Percentiles rank a stretch among this genome's conserved stretches.
Conservation (phyloP, 1,284 basidiomycete species). For the Fomitopsis betulina region DNA sequence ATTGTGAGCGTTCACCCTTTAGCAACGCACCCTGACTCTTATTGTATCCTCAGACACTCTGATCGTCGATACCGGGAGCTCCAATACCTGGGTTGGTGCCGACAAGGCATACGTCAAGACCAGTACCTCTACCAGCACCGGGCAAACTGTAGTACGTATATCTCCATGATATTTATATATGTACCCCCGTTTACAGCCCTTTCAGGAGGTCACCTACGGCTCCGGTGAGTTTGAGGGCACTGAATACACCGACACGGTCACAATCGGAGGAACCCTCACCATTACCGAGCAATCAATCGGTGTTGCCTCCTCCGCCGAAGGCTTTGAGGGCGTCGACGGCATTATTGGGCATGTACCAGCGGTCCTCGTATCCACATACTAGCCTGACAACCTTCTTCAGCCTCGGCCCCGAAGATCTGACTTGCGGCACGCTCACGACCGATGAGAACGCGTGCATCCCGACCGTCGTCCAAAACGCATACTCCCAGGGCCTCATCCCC, state of each 20-base stretch:
- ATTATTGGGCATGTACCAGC: conserved; percentile 38
- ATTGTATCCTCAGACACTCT: conserved; percentile 13
- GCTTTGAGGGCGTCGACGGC: conserved; percentile 38
- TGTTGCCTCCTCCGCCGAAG: conserved; percentile 37
- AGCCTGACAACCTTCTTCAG: conserved; percentile 14
- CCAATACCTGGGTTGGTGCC: conserved; percentile 66
- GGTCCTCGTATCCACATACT: neutral
- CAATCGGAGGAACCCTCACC: conserved; percentile 14
- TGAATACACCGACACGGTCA: conserved; percentile 19
- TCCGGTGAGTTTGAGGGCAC: conserved; percentile 17
- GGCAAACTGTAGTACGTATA: conserved; percentile 15
- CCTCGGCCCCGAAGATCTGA: conserved; percentile 46
- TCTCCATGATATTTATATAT: neutral
- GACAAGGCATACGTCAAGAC: conserved; percentile 37
- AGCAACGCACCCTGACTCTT: neutral
- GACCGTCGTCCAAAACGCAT: conserved; percentile 43
- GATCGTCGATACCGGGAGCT: conserved; percentile 31
- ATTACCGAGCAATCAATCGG: conserved; percentile 44
- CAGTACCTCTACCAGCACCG: conserved; percentile 34
- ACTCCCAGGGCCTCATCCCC: conserved; percentile 24
- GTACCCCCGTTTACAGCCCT: neutral
- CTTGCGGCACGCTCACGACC: conserved; percentile 30
- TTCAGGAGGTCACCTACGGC: conserved; percentile 18
- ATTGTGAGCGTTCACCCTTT: conserved; percentile 10
- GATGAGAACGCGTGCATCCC: conserved; percentile 31